Base-by-base conservation (phyloP, 495 filamentous ascomycete genomes). In the Friedmanniomyces simplex region DNA sequence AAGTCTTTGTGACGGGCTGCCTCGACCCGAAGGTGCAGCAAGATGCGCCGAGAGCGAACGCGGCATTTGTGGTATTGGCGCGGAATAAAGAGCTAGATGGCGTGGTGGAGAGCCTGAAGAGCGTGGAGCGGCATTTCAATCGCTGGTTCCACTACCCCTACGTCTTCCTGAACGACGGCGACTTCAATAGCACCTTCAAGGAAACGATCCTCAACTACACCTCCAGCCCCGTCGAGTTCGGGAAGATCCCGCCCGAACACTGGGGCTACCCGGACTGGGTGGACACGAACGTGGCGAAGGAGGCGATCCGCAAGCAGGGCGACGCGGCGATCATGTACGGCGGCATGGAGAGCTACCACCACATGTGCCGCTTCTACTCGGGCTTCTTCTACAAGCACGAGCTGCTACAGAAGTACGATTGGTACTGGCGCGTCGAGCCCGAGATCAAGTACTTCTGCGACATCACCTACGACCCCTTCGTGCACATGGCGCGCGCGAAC, bases 381-480 rank as follows among this genome's bases (percentile, higher is more conserved):
- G 93, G 93, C 89, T 89, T 90, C 72, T 99, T 99, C 75, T 99
- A 95, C 77, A 95, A 96, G 74, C 93, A 99, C 66, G 87, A 91
- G 60, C 82, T 97, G 22, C 80, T 99, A 37, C 77, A 85, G 66
- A 95, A 99, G 73, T 99, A 97, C 74, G 88, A 96, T 69, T 99
- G 93, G 93, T 99, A 99, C 76, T 99, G 93, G 93, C 89, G 93
- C 47, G 73, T 99, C 72, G 93, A 99, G 82, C 93, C 93, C 68
- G 93, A 99, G 72, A 97, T 99, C 84, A 96, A 91, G 76, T 99
- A 97, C 77, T 99, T 97, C 77, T 99, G 93, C 70, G 93, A 99
- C 65, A 96, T 99, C 61, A 99, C 93, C 58, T 99, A 99, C 68
- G 93, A 99, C 73, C 93, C 93, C 13, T 99, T 99, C 76, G 74